Evolutionary conservation across 1,139 yeast species (phyloP), one percentile per base, ranked within the genome.

Genomic region (Saccharomycopsis phalli): DNA sequence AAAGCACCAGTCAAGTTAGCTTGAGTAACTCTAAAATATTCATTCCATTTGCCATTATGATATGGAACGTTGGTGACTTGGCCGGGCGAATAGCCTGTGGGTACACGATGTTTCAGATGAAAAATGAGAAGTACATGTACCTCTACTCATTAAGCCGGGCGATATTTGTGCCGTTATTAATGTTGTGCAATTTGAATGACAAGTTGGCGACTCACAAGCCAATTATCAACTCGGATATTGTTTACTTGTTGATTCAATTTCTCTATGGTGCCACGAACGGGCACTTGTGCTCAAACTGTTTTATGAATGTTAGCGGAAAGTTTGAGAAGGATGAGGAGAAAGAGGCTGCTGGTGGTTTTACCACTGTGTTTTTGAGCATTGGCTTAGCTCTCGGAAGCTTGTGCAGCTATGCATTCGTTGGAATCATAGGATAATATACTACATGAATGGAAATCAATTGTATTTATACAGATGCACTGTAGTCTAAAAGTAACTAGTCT

Each of bases 321-420:
- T 66, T 80, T 46, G 70, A 68, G 26, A 65, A 61, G 13, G 82
- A 74, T 34, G 71, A 71, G 17, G 93, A 84, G 54, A 79, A 77
- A 57, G 87, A 83, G 49, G 95, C 95, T 0, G 95, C 97, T 1
- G 95, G 96, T 30, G 96, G 95, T 3, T 82, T 87, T 57, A 81
- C 94, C 43, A 76, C 86, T 1, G 74, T 86, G 14, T 75, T 82
- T 49, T 67, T 86, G 41, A 79, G 88, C 45, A 53, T 74, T 17
- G 95, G 95, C 0, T 66, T 87, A 42, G 77, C 93, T 0, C 64
- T 71, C 2, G 96, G 97, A 2, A 77, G 94, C 49, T 52, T 87
- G 1, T 57, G 80, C 39, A 80, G 94, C 53, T 84, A 84, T 54
- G 54, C 74, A 1, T 68, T 83, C 44, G 87, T 79, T 13, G 44